Conservation (phyloP, 2,329 filamentous ascomycete genomes). For the Xylaria arbuscula region DNA sequence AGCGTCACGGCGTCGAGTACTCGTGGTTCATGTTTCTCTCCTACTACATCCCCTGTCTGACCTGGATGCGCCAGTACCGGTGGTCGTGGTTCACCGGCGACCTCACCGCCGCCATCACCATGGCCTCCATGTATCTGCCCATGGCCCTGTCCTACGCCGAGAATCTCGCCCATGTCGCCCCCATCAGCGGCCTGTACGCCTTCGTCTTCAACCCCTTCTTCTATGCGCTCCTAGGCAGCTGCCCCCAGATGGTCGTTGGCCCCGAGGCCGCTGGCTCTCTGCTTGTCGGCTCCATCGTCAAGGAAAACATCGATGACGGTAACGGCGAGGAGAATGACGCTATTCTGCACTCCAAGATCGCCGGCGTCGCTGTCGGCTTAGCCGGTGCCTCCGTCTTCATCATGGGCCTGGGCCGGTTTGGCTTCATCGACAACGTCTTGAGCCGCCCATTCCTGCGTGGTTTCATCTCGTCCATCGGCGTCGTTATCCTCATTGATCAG, state of each 20-base stretch:
- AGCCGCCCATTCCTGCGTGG: constrained; percentile 92
- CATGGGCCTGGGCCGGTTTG: constrained; percentile 84
- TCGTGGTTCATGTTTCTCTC: constrained; percentile 84
- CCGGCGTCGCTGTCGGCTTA: constrained; percentile 88
- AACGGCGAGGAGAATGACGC: constrained; percentile 72
- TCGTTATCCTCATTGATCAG: constrained; percentile 96
- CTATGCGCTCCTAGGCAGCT: constrained; percentile 91
- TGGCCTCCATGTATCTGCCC: constrained; percentile 98
- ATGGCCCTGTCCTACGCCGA: constrained; percentile 95
- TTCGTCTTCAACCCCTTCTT: constrained; percentile 93
- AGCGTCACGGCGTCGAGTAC: constrained; percentile 78
- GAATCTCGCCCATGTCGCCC: constrained; percentile 91
- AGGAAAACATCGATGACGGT: constrained; percentile 77
- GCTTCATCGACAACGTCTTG: constrained; percentile 93
- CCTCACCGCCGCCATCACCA: constrained; percentile 87
- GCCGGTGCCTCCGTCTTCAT: constrained; percentile 89
- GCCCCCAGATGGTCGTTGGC: constrained; percentile 91
- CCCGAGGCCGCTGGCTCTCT: constrained; percentile 95
- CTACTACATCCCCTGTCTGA: constrained; percentile 92
- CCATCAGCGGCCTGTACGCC: constrained; percentile 92
- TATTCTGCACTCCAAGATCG: constrained; percentile 79
- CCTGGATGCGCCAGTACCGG: constrained; percentile 90
- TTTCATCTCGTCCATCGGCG: constrained; percentile 96
- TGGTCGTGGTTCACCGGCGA: constrained; percentile 87
- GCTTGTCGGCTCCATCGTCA: constrained; percentile 87